These are phyloP conservation scores for Nitzschia inconspicua DNA, from an alignment of 108 stramenopile species.

Conservation along the genomic window DNA sequence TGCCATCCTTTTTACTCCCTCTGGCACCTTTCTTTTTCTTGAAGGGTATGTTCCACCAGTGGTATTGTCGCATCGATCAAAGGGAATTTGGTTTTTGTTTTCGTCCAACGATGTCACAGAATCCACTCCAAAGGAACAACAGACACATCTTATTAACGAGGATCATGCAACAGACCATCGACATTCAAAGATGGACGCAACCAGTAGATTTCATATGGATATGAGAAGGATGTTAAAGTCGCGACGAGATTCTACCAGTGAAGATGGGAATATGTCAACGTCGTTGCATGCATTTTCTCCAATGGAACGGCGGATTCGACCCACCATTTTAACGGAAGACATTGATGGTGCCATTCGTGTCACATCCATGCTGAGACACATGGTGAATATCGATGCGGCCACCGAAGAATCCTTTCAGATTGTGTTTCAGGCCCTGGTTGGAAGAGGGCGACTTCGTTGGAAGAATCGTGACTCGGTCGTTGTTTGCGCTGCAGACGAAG, in stretches of 20 bases:
- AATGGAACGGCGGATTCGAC: conserved; percentile 23
- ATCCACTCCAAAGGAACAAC: no score
- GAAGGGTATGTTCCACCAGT: no score
- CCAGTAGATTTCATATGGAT: conserved; percentile 27
- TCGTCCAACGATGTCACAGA: no score
- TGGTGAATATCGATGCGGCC: conserved; percentile 34
- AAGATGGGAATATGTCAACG: neutral
- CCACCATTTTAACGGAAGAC: conserved; percentile 22
- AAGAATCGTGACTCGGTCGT: conserved; percentile 8
- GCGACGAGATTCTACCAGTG: conserved; percentile 8
- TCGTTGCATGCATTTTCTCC: neutral
- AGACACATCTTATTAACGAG: no score
- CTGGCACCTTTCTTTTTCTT: no score
- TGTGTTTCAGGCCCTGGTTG: conserved; percentile 29
- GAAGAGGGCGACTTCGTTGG: conserved; percentile 45
- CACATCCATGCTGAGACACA: conserved; percentile 31
- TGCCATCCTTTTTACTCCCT: no score
- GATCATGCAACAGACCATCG: no score
- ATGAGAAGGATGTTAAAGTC: conserved; percentile 29
- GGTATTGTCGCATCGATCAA: no score
- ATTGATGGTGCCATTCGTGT: conserved; percentile 45
- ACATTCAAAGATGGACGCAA: conserved; percentile 13
- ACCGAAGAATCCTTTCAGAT: conserved; percentile 41
- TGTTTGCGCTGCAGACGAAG: conserved; percentile 47
- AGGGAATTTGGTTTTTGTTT: no score